These are phyloP conservation scores for Lenzites betulinus DNA, from an alignment of 768 basidiomycete genomes.

Conservation along the genomic window DNA sequence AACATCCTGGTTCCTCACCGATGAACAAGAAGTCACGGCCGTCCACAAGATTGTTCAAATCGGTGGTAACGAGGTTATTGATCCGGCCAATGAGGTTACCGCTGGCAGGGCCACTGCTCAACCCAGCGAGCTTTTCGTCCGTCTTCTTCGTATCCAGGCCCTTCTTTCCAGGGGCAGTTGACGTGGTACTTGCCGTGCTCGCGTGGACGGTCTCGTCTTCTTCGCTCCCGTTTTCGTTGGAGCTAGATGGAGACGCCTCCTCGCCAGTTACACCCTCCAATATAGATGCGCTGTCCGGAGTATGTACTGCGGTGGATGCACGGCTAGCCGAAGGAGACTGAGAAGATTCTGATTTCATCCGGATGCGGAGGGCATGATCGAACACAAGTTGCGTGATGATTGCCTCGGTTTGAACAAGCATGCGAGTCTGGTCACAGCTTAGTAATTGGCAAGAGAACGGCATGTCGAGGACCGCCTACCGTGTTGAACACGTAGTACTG, in stretches of 20 bases:
- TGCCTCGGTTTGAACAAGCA: slow-evolving; percentile 42
- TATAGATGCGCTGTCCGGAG: slow-evolving; percentile 30
- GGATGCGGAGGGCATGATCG: slow-evolving; percentile 55
- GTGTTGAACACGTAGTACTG: slow-evolving; percentile 53
- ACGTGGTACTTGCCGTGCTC: slow-evolving; percentile 13
- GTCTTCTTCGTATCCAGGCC: slow-evolving; percentile 14
- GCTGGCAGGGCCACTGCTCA: background rate
- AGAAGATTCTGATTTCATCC: slow-evolving; percentile 42
- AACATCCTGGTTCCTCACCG: background rate
- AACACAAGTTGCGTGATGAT: slow-evolving; percentile 58
- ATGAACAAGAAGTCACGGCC: slow-evolving; percentile 32
- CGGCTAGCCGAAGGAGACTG: slow-evolving; percentile 24
- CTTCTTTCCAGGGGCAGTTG: slow-evolving; percentile 1
- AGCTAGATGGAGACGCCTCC: background rate
- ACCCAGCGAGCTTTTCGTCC: background rate
- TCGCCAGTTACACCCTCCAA: slow-evolving; percentile 4
- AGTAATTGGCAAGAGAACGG: background rate
- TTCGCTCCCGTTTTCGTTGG: slow-evolving; percentile 13
- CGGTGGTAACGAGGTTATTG: slow-evolving; percentile 75
- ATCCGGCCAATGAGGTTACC: slow-evolving; percentile 71
- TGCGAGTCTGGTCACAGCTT: slow-evolving; percentile 31
- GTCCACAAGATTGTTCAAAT: slow-evolving; percentile 40
- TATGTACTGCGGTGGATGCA: slow-evolving; percentile 26
- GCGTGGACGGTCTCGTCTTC: slow-evolving; percentile 23
- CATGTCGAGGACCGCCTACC: background rate